Base-by-base conservation (phyloP, 495 filamentous ascomycete genomes). In the Aspergillus hancockii region DNA sequence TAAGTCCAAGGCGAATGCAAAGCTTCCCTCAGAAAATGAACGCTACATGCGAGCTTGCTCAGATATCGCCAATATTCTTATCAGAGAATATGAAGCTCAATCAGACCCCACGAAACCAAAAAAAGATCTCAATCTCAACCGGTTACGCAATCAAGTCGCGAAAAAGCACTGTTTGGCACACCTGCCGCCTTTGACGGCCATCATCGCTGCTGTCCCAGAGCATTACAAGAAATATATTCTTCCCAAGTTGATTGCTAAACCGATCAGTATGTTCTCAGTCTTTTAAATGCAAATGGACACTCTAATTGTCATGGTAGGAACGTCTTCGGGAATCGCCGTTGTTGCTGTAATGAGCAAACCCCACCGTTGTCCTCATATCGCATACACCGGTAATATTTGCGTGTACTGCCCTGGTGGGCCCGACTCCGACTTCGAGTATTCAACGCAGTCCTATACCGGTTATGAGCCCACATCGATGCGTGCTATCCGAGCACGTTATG, bases 291-390 rank as follows among this genome's bases (percentile, higher is more conserved):
- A 8, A 3, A 18, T 16, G 36, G 21, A 21, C 4, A 28, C 9
- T 59, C 64, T 75, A 61, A 72, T 38, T n/a, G 21, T 25, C 30
- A 8, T 52, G 13, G 40, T 61, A 88, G 86, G 89, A 68, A 96
- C 91, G 13, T 94, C 93, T 6, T 97, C 93, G 41, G 94, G 94
- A 36, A 98, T 98, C 64, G 95, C 94, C n/a, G 95, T 98, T 10
- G 94, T 98, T 40, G 94, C 95, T 18, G 95, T 98, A 54, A 98
- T 98, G 94, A 98, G 94, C 81, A 98, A 98, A 75, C 94, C 94
- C 31, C 94, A 98, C 70, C 85, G 94, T 62, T 98, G 94, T 68
- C 94, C 94, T 30, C 94, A 98, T 69, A 98, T 98, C 60, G 91
- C 94, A 10, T 98, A 89, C 73, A 98, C 95, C 2, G 94, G 94